These are phyloP conservation scores for Echites panduratus DNA, from an alignment of 257 asterid species.

Conservation along the genomic window DNA sequence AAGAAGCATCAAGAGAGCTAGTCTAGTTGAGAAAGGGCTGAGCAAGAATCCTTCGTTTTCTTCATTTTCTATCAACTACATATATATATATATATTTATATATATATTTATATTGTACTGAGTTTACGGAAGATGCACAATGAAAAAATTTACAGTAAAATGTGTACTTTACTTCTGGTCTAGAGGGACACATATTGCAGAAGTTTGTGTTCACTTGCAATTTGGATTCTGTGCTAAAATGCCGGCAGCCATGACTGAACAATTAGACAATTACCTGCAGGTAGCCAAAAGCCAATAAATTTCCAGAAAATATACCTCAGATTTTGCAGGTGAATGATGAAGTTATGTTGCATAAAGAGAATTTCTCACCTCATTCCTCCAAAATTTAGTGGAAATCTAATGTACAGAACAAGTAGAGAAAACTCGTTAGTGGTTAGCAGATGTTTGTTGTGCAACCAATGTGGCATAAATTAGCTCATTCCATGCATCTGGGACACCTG, in stretches of 20 bases:
- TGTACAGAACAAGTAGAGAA: neutral
- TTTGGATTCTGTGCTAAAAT: neutral
- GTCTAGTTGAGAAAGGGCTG: too few species aligned
- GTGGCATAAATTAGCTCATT: constrained; percentile 84
- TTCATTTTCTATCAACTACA: too few species aligned
- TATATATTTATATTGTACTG: too few species aligned
- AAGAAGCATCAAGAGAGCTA: too few species aligned
- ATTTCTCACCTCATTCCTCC: neutral
- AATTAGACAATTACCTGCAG: neutral
- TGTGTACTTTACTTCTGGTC: too few species aligned
- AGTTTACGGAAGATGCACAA: neutral
- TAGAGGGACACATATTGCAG: neutral
- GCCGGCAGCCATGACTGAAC: neutral
- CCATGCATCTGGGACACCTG: constrained; percentile 97
- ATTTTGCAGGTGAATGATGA: neutral
- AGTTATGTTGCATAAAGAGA: neutral
- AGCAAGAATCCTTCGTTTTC: neutral
- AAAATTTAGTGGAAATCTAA: neutral
- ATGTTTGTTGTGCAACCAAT: constrained; percentile 36
- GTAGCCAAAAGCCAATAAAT: neutral
- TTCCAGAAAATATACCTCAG: neutral
- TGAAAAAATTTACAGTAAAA: neutral
- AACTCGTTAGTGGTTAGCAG: constrained; percentile 16
- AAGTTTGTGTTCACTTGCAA: neutral
- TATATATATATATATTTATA: too few species aligned